These are phyloP conservation scores for Craspedostauros australis DNA, from an alignment of 108 stramenopile genomes.

Conservation along the genomic window DNA sequence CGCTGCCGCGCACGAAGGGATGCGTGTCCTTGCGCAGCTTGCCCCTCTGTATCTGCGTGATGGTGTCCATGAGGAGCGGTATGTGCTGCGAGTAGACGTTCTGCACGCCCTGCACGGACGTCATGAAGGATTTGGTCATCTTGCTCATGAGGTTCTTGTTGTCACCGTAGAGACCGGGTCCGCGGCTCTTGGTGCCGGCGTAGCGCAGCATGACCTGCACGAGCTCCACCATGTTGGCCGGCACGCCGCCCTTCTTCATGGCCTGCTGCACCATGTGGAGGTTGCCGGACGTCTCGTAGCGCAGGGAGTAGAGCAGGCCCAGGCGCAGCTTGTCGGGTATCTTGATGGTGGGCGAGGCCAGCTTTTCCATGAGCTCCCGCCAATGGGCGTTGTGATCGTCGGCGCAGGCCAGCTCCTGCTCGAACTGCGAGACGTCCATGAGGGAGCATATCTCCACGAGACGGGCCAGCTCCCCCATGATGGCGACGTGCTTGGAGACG, in stretches of 20 bases:
- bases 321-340: slow-evolving; percentile 95
- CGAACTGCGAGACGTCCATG: slow-evolving; percentile 97
- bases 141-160: slow-evolving; percentile 71
- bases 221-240: slow-evolving; percentile 82
- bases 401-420: slow-evolving; percentile 96
- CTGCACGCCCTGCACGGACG: slow-evolving; percentile 90
- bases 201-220: slow-evolving; percentile 89
- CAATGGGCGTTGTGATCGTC: slow-evolving; percentile 90
- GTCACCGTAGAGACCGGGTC: slow-evolving; percentile 90
- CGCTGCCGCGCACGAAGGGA: slow-evolving; percentile 61
- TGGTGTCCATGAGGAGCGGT: slow-evolving; percentile 87
- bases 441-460: slow-evolving; percentile 87
- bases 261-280: slow-evolving; percentile 75
- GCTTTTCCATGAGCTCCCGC: slow-evolving; percentile 82
- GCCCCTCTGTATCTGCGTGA: slow-evolving; percentile 78
- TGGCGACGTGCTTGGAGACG: slow-evolving; percentile 95
- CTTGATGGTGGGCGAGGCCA: slow-evolving; percentile 69
- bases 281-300: slow-evolving; percentile 87
- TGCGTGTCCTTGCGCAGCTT: slow-evolving; percentile 78
- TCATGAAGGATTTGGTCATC: slow-evolving; percentile 90
- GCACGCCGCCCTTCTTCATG: slow-evolving; percentile 87
- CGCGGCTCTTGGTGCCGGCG: slow-evolving; percentile 74
- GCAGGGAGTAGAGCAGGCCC: slow-evolving; percentile 93
- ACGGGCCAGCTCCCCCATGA: slow-evolving; percentile 94
- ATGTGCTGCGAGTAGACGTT: slow-evolving; percentile 98